Conservation (phyloP, 1,284 basidiomycete genomes). For the Moesziomyces antarcticus region DNA sequence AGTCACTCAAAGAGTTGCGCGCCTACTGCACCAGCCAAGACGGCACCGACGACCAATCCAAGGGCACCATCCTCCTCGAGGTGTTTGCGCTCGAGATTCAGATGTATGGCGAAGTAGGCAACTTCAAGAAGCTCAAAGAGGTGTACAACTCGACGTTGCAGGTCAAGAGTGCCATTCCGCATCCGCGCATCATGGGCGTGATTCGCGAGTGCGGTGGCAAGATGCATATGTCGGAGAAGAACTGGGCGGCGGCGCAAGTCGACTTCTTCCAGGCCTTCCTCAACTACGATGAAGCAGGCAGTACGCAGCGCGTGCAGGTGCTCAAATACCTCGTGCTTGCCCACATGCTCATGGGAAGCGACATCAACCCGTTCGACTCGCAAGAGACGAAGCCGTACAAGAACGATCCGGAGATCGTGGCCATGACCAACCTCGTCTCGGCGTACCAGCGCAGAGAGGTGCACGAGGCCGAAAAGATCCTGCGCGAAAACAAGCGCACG, state of each 20-base stretch:
- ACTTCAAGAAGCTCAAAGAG: slow-evolving; percentile 95
- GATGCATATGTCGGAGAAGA: slow-evolving; percentile 99
- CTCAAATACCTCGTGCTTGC: slow-evolving; percentile 97
- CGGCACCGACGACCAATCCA: slow-evolving; percentile 83
- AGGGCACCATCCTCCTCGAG: slow-evolving; percentile 92
- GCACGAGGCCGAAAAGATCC: slow-evolving; percentile 92
- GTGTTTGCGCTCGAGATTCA: slow-evolving; percentile 98
- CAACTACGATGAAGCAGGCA: slow-evolving; percentile 98
- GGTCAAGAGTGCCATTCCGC: slow-evolving; percentile 95
- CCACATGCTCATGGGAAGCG: slow-evolving; percentile 97
- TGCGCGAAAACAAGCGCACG: slow-evolving; percentile 88
- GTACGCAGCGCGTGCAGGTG: slow-evolving; percentile 94
- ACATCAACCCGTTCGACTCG: slow-evolving; percentile 99
- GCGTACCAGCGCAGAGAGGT: slow-evolving; percentile 97
- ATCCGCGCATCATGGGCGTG: slow-evolving; percentile 97
- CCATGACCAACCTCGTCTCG: slow-evolving; percentile 96
- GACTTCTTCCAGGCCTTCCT: slow-evolving; percentile 99
- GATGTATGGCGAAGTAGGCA: slow-evolving; percentile 97
- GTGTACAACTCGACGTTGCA: slow-evolving; percentile 94
- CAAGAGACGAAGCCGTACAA: slow-evolving; percentile 99
- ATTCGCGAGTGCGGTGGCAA: slow-evolving; percentile 99
- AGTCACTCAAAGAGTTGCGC: slow-evolving; percentile 70
- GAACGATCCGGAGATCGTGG: slow-evolving; percentile 92
- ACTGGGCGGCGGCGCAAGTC: slow-evolving; percentile 95
- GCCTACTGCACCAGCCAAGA: slow-evolving; percentile 72